These are phyloP conservation scores for Pecoramyces ruminantium DNA, from an alignment of 192 early-diverging fungal genomes.

Conservation along the genomic window DNA sequence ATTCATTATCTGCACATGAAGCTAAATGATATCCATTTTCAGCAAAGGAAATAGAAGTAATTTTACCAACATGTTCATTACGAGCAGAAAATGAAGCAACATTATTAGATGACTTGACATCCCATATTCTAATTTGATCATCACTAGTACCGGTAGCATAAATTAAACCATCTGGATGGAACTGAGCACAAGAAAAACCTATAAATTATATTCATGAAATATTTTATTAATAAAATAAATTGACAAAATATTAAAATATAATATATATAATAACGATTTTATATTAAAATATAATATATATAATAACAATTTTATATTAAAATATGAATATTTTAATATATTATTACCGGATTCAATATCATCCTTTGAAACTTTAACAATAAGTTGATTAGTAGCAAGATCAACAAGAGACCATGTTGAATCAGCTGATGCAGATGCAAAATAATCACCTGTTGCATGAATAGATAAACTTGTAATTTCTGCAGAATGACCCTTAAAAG, in stretches of 20 bases:
- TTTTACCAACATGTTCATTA: slow-evolving; percentile 24
- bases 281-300: background rate
- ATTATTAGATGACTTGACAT: slow-evolving; percentile 50
- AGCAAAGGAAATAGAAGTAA: slow-evolving; percentile 64
- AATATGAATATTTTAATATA: too few relatives aligned
- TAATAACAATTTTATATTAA: too few relatives aligned
- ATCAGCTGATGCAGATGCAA: slow-evolving; percentile 55
- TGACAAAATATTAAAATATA: too few relatives aligned
- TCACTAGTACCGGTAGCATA: slow-evolving; percentile 60
- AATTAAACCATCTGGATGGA: slow-evolving; percentile 90
- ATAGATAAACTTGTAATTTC: slow-evolving; percentile 59
- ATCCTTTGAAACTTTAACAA: slow-evolving; percentile 17
- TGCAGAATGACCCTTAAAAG: slow-evolving; percentile 44
- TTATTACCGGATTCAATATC: background rate
- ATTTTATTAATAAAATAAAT: too few relatives aligned
- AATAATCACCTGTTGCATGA: slow-evolving; percentile 67
- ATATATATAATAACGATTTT: background rate
- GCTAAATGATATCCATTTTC: slow-evolving; percentile 92
- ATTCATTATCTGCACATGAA: slow-evolving; percentile 44
- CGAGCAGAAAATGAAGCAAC: slow-evolving; percentile 50
- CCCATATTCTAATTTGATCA: slow-evolving; percentile 60
- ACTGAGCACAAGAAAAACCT: slow-evolving; percentile 46
- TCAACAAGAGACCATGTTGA: slow-evolving; percentile 69
- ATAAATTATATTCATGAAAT: too few relatives aligned
- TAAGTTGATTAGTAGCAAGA: slow-evolving; percentile 34